Conservation (phyloP, 2,329 filamentous ascomycete genomes). For the Penicillium sclerotiorum region DNA sequence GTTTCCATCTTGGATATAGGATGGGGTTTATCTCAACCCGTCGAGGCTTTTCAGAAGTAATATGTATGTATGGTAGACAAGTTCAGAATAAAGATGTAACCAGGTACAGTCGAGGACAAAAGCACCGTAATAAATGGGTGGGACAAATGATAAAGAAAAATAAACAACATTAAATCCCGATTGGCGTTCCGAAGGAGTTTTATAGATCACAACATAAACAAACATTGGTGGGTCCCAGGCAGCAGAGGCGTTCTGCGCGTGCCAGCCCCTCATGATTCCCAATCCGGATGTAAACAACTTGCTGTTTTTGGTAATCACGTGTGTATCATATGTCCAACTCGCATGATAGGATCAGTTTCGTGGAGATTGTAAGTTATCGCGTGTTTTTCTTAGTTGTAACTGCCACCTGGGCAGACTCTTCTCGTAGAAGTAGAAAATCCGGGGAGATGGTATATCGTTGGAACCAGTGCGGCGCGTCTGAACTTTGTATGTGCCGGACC, state of each 20-base stretch:
- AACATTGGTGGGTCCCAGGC: slow-evolving; percentile 27
- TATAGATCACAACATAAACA: slow-evolving; percentile 31
- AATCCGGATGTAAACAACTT: slow-evolving; percentile 27
- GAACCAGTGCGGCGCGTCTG: not conserved
- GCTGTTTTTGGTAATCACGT: slow-evolving; percentile 23
- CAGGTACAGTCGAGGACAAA: not conserved
- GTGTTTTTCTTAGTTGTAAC: no score
- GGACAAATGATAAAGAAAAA: slow-evolving; percentile 6
- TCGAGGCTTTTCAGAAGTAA: not conserved
- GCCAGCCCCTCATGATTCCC: slow-evolving; percentile 14
- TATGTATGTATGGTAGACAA: not conserved
- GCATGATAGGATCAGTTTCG: no score
- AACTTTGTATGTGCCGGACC: not conserved
- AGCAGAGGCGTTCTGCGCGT: slow-evolving; percentile 22
- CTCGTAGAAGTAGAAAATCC: no score
- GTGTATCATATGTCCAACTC: not conserved
- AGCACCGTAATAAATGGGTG: not conserved
- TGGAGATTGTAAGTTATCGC: no score
- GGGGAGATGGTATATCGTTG: not conserved
- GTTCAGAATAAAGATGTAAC: slow-evolving; percentile 5
- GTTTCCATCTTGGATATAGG: slow-evolving; percentile 25
- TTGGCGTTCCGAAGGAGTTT: slow-evolving; percentile 13
- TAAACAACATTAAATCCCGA: slow-evolving; percentile 1
- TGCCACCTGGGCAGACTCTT: no score
- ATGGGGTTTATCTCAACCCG: not conserved